Evolutionary conservation across 1,284 basidiomycete species (phyloP), one percentile per base, ranked within the genome.

Genomic region (Heterobasidion occidentale): DNA sequence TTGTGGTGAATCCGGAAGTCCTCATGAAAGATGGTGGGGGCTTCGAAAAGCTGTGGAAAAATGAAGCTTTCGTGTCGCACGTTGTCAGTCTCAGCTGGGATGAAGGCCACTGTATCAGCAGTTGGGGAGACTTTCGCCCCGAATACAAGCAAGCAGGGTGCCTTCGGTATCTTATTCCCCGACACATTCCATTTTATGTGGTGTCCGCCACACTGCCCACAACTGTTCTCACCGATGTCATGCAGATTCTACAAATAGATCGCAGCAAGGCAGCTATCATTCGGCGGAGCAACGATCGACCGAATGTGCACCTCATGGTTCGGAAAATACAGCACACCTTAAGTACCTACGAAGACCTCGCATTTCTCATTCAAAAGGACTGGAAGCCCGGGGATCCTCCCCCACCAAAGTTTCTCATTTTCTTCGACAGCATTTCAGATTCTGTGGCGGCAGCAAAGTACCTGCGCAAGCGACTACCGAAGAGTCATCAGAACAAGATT

Each of bases 51-150:
- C 61, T 74, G 1, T 71, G 66, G 65, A 65, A 63, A 14, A 61
- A 67, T 2, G 34, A 56, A 0, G 48, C 48, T 0, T 67, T 74
- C 51, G 64, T 62, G 8, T 59, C 53, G 4, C 44, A 54, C 1
- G 35, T 74, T 0, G 52, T 71, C 9, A 64, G 62, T 53, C 49
- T 75, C 14, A 59, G 68, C 1, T 70, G 68, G 54, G 72, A 75
- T 56, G 70, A 76, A 59, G 72, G 59, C 0, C 72, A 76, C 45
- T 72, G 70, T 54, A 63, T 73, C 36, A 68, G 66, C 36, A 56
- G 61, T 36, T 75, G 73, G 73, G 68, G 69, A 7, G 49, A 19
- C 15, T 74, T 74, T 58, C 61, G 67, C 1, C 62, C 59, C 7
- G 67, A 73, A 52, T 73, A 68, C 60, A 59, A 56, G 7, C 47